Percentiles rank a stretch among this genome's conserved stretches.
These are phyloP conservation scores for Pseudoturritis turrita DNA, from an alignment of 345 rosid genomes.

Conservation along the genomic window DNA sequence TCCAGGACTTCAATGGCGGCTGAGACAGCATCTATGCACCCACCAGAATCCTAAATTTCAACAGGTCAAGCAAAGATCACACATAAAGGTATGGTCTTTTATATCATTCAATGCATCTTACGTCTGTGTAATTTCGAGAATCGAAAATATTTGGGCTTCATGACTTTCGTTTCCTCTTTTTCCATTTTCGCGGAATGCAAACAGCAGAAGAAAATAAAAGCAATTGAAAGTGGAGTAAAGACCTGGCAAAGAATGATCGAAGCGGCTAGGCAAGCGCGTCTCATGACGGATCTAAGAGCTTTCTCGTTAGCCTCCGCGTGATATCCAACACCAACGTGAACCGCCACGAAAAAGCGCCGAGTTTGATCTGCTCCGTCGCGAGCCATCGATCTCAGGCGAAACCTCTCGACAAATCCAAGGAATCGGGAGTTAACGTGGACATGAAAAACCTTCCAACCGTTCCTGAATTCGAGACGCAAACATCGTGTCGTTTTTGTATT, in stretches of 20 bases:
- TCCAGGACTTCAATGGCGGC: slow-evolving; percentile 92
- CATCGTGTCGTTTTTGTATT: no score
- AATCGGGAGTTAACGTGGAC: not conserved
- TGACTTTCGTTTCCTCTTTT: no score
- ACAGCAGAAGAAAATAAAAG: no score
- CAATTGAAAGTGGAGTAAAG: not conserved
- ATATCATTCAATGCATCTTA: not conserved
- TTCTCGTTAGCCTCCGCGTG: slow-evolving; percentile 73
- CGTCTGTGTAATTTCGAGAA: not conserved
- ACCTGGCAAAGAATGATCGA: slow-evolving; percentile 81
- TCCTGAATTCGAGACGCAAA: not conserved
- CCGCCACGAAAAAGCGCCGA: slow-evolving; percentile 81
- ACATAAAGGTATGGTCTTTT: not conserved
- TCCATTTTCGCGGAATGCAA: no score
- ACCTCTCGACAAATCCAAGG: not conserved
- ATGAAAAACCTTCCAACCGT: not conserved
- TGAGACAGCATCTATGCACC: slow-evolving; percentile 70
- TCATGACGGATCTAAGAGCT: slow-evolving; percentile 76
- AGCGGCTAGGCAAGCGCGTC: slow-evolving; percentile 87
- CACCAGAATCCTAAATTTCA: slow-evolving; percentile 50
- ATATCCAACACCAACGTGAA: slow-evolving; percentile 93
- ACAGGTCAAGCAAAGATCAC: no score
- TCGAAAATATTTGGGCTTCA: no score
- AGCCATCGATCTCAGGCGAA: slow-evolving; percentile 4
- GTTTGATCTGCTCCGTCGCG: slow-evolving; percentile 32